A percentile compares a stretch with the other conserved stretches of the same genome.
Evolutionary conservation across 805 yeast genomes (phyloP).

Genomic region (Candida palmyrensis): DNA sequence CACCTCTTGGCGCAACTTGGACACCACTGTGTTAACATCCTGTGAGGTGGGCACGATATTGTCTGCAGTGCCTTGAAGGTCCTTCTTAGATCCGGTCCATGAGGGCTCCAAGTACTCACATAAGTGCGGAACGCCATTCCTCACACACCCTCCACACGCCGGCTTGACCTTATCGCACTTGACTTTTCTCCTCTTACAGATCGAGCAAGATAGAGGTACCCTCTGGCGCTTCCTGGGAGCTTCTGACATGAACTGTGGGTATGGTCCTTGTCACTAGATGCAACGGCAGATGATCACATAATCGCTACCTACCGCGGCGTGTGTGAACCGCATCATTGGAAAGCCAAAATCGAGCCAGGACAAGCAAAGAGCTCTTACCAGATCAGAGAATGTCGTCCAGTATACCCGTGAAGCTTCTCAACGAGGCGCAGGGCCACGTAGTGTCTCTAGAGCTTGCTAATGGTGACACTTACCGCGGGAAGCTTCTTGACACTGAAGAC

Average conservation of each 20-base stretch:
- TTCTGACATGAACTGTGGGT: background rate
- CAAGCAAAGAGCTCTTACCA: too few relatives aligned
- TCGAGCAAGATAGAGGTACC: constrained; percentile 36
- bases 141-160: constrained; percentile 36
- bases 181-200: constrained; percentile 38
- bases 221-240: constrained; percentile 23
- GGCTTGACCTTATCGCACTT: constrained; percentile 39
- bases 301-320: too few relatives aligned
- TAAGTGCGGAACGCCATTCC: constrained; percentile 34
- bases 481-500: constrained; percentile 80
- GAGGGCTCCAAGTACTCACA: constrained; percentile 38
- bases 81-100: constrained; percentile 17
- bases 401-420: constrained; percentile 79
- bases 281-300: too few relatives aligned
- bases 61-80: background rate
- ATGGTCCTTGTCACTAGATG: too few relatives aligned
- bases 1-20: constrained; percentile 23
- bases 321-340: too few relatives aligned
- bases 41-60: background rate
- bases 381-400: constrained; percentile 50
- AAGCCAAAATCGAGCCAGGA: too few relatives aligned
- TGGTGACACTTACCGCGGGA: constrained; percentile 88
- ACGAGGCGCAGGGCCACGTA: constrained; percentile 85
- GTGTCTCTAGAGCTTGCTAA: constrained; percentile 77
- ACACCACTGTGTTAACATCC: constrained; percentile 8